Percentiles rank a stretch among this genome's conserved stretches.
Conservation (phyloP, 495 filamentous ascomycete species). For the Aspergillus nanangensis region DNA sequence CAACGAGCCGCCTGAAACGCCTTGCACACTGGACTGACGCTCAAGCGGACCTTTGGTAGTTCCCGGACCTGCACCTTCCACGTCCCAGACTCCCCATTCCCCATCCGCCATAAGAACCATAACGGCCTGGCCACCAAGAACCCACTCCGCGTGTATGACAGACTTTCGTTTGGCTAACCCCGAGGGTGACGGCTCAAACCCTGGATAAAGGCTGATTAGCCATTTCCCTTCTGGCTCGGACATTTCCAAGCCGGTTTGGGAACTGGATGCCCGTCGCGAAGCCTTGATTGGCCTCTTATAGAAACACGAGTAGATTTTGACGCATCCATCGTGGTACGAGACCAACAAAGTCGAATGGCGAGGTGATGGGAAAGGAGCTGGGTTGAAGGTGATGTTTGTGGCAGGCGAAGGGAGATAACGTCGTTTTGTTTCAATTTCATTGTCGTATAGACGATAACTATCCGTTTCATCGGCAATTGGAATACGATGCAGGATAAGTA, state of each 20-base stretch:
- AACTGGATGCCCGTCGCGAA: constrained; percentile 18
- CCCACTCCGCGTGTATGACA: constrained; percentile 80
- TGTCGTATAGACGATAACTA: constrained; percentile 31
- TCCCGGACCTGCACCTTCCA: constrained; percentile 61
- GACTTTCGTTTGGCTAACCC: constrained; percentile 58
- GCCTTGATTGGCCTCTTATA: constrained; percentile 23
- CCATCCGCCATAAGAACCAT: constrained; percentile 76
- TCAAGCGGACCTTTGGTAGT: constrained; percentile 49
- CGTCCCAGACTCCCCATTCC: constrained; percentile 93
- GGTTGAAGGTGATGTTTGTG: constrained; percentile 68
- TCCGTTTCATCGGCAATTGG: constrained; percentile 31
- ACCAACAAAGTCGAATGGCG: constrained; percentile 62
- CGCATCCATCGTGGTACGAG: constrained; percentile 60
- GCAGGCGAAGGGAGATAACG: constrained; percentile 63
- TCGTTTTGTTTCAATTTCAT: constrained; percentile 54
- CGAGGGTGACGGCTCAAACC: constrained; percentile 46
- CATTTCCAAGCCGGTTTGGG: constrained; percentile 28
- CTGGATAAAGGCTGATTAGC: constrained; percentile 66
- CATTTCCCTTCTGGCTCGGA: constrained; percentile 46
- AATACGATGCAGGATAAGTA: constrained; percentile 52
- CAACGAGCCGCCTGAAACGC: constrained; percentile 60
- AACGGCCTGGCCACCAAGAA: constrained; percentile 70
- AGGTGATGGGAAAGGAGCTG: constrained; percentile 52
- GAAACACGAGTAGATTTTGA: constrained; percentile 60
- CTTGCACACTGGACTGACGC: constrained; percentile 49